Conservation (phyloP, 169 alveolate species). For the Cyclospora cayetanensis region DNA sequence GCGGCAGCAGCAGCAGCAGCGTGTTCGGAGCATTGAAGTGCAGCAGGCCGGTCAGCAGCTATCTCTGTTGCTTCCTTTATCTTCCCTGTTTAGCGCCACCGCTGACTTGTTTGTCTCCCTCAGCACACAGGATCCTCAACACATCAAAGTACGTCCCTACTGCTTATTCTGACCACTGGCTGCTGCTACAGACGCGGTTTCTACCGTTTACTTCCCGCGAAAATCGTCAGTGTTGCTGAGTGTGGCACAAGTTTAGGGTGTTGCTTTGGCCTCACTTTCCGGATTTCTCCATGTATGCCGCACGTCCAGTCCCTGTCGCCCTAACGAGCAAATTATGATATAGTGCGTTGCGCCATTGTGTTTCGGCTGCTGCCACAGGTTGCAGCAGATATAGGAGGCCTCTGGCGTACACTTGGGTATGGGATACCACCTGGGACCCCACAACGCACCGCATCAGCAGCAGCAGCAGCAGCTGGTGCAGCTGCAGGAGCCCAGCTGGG, state of each 20-base stretch:
- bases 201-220: no score
- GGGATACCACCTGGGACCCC: slow-evolving; percentile 48
- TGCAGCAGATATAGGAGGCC: slow-evolving; percentile 42
- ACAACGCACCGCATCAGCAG: slow-evolving; percentile 26
- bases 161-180: not conserved
- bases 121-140: slow-evolving; percentile 22
- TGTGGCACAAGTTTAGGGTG: no score
- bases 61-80: slow-evolving; percentile 4
- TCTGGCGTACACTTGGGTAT: slow-evolving; percentile 18
- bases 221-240: no score
- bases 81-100: not conserved
- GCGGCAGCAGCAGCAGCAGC: slow-evolving; percentile 56
- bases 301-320: no score
- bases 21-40: slow-evolving; percentile 9
- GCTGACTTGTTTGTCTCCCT: slow-evolving; percentile 24
- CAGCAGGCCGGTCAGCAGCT: slow-evolving; percentile 61
- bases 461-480: slow-evolving; percentile 46
- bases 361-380: not conserved
- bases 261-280: no score
- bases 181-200: not conserved
- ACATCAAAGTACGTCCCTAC: slow-evolving; percentile 12
- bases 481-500: slow-evolving; percentile 34
- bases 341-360: not conserved
- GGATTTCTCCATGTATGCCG: no score
- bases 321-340: no score